A percentile compares a stretch with the other conserved stretches of the same genome.
These are phyloP conservation scores for Sphenostylis stenocarpa DNA, from an alignment of 306 rosid genomes.

Conservation along the genomic window DNA sequence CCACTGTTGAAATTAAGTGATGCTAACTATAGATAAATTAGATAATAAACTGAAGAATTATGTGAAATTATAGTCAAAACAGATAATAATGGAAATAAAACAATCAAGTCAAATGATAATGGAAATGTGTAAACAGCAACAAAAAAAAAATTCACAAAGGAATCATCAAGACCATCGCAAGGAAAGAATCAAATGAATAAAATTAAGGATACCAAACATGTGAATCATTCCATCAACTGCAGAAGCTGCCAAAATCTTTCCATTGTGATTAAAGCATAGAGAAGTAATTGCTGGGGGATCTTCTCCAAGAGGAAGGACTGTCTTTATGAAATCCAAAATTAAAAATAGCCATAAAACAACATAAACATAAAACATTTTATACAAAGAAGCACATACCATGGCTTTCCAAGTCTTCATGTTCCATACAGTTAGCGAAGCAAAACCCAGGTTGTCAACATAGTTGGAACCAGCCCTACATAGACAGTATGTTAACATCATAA, in stretches of 20 bases:
- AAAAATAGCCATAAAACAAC: constrained; percentile 40
- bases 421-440: constrained; percentile 91
- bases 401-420: constrained; percentile 96
- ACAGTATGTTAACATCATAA: constrained; percentile 9
- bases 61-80: not conserved
- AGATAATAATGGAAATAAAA: not conserved
- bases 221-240: constrained; percentile 98
- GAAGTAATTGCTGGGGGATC: constrained; percentile 98
- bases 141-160: not conserved
- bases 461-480: constrained; percentile 63
- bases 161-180: not conserved
- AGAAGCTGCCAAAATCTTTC: constrained; percentile 92
- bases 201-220: constrained; percentile 96
- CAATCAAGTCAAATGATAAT: not conserved
- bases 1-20: not conserved
- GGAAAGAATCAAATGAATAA: constrained; percentile 13
- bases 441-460: constrained; percentile 64
- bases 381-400: constrained; percentile 68
- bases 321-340: constrained; percentile 70
- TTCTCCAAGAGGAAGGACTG: constrained; percentile 98
- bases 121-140: not conserved
- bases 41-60: not conserved
- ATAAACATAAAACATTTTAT: constrained; percentile 28
- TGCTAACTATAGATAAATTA: not conserved
- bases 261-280: constrained; percentile 93